Conservation (phyloP, 495 filamentous ascomycete species). For the Penicillium psychrofluorescens region DNA sequence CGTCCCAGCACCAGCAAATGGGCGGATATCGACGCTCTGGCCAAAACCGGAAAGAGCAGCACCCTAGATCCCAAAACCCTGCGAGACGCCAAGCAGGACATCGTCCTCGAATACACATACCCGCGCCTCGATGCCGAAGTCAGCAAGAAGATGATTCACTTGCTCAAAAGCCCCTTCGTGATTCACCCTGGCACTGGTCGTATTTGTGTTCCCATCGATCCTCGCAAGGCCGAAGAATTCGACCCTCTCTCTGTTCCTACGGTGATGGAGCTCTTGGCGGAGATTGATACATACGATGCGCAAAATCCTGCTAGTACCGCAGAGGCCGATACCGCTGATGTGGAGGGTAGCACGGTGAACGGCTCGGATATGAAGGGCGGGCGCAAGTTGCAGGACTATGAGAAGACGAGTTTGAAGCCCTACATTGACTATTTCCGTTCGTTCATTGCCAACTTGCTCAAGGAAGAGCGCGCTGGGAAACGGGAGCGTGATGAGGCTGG, state of each 20-base stretch:
- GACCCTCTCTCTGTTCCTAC: conserved; percentile 85
- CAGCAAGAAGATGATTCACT: conserved; percentile 93
- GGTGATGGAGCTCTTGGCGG: conserved; percentile 65
- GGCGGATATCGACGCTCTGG: conserved; percentile 84
- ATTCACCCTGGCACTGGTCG: conserved; percentile 91
- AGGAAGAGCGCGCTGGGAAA: conserved; percentile 70
- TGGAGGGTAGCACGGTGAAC: conserved; percentile 30
- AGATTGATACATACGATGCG: conserved; percentile 72
- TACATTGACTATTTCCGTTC: conserved; percentile 84
- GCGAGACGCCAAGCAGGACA: conserved; percentile 86
- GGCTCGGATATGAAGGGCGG: conserved; percentile 26
- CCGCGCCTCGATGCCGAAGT: conserved; percentile 96
- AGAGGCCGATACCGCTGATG: conserved; percentile 25
- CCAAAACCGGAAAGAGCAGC: conserved; percentile 62
- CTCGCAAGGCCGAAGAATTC: conserved; percentile 61
- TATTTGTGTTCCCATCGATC: conserved; percentile 92
- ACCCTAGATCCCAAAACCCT: conserved; percentile 57
- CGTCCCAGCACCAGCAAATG: conserved; percentile 74
- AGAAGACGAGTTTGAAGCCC: conserved; percentile 91
- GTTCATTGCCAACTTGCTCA: conserved; percentile 71
- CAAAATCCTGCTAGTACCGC: conserved; percentile 24
- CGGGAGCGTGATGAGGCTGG: conserved; percentile 56
- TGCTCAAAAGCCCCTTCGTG: conserved; percentile 93
- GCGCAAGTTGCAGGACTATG: conserved; percentile 71
- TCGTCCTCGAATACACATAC: conserved; percentile 95